These are phyloP conservation scores for Pholiota adiposa DNA, from an alignment of 1,284 basidiomycete species.

Conservation along the genomic window DNA sequence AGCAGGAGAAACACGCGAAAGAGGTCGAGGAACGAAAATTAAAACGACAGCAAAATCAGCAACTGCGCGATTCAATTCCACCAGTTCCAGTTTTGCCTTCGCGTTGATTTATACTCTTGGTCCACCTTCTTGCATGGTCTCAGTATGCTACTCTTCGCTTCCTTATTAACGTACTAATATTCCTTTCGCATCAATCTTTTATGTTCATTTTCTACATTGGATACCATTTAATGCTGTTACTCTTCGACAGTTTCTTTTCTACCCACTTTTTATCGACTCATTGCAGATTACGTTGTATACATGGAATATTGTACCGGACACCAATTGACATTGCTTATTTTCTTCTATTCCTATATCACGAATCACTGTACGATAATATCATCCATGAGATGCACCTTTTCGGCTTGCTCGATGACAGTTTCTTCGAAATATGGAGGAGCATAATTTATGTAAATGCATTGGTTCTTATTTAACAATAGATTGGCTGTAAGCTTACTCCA, in stretches of 20 bases:
- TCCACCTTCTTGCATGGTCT: no score
- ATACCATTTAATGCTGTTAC: slow-evolving; percentile 5
- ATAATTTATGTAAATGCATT: slow-evolving; percentile 15
- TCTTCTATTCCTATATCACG: neutral
- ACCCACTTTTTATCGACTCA: neutral
- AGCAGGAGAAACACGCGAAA: slow-evolving; percentile 69
- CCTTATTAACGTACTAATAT: neutral
- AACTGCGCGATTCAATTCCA: slow-evolving; percentile 29
- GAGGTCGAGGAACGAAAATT: slow-evolving; percentile 58
- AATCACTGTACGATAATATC: neutral
- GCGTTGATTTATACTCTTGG: neutral
- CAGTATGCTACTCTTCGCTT: neutral
- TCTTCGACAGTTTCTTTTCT: neutral
- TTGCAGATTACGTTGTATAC: slow-evolving; percentile 8
- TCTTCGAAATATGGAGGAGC: neutral
- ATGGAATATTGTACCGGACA: slow-evolving; percentile 9
- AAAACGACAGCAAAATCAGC: slow-evolving; percentile 40
- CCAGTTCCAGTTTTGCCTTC: slow-evolving; percentile 25
- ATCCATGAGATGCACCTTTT: no score
- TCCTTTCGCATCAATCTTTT: neutral
- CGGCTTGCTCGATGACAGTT: neutral
- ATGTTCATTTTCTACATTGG: neutral
- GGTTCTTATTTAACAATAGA: slow-evolving; percentile 5
- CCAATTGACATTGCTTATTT: slow-evolving; percentile 5
- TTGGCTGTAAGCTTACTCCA: neutral